Percentiles rank a stretch among this genome's conserved stretches.
Evolutionary conservation across 2,329 filamentous ascomycete species (phyloP).

Genomic region (Aureobasidium sp.): DNA sequence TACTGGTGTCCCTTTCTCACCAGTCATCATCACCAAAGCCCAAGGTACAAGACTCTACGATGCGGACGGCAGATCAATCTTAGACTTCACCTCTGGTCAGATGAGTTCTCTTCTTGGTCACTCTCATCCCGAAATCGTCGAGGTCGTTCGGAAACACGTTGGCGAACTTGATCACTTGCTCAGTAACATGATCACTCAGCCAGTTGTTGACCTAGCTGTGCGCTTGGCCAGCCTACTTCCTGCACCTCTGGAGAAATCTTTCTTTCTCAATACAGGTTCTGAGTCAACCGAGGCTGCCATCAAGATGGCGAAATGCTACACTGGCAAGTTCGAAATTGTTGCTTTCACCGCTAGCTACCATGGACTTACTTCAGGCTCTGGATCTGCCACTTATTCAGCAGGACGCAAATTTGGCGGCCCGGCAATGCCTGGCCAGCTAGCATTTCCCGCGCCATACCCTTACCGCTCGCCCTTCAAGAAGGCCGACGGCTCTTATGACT

Average conservation of each 20-base stretch:
- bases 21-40: conserved; percentile 39
- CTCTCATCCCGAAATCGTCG: conserved; percentile 51
- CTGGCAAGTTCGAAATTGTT: conserved; percentile 59
- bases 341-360: conserved; percentile 54
- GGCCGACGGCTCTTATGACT: conserved; percentile 55
- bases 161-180: conserved; percentile 52
- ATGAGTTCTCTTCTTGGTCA: conserved; percentile 55
- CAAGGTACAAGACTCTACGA: conserved; percentile 43
- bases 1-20: conserved; percentile 36
- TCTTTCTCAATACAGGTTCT: conserved; percentile 52
- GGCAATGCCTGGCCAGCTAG: conserved; percentile 49
- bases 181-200: conserved; percentile 51
- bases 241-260: conserved; percentile 44
- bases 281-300: conserved; percentile 55
- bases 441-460: conserved; percentile 52
- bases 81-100: conserved; percentile 56
- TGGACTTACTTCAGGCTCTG: conserved; percentile 50
- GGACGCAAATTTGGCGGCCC: conserved; percentile 44
- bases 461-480: conserved; percentile 57
- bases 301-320: conserved; percentile 56
- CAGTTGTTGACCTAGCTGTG: conserved; percentile 50
- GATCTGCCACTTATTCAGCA: conserved; percentile 47
- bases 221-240: conserved; percentile 46
- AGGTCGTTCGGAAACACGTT: conserved; percentile 44
- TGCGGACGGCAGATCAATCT: conserved; percentile 36